Evolutionary conservation across 352 stramenopile genomes (phyloP), one percentile per base, ranked within the genome.

Genomic region (Globisporangium canariense): DNA sequence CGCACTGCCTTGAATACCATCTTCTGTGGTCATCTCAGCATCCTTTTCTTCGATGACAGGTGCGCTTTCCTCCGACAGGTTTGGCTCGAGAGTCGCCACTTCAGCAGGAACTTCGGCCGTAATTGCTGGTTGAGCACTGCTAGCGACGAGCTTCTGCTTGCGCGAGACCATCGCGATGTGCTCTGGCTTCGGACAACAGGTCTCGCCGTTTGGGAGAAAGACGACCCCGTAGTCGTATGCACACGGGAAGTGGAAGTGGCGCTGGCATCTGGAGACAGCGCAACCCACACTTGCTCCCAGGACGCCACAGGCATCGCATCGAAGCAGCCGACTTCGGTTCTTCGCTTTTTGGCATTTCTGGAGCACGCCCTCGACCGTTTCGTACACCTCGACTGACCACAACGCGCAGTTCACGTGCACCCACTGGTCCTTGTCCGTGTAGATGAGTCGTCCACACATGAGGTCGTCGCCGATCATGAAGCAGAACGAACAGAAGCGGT

Each of bases 191-290:
- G 83, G 75, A 60, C 86, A 94, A 38, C 80, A 91, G 6, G 83
- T 91, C 56, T 91, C 83, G 10, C 83, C 75, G 10, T 76, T 90
- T 1, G 78, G 76, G 43, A 93, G 67, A 51, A 94, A 94, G 0
- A 80, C 73, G 10, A 91, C 79, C 4, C 80, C 80, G 49, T 79
- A 69, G 57, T 92, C 90, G 18, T 94, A 76, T 18, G 93, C 93
- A 59, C 96, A 98, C 1, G 86, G 81, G 62, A 98, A 98, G 70
- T 99, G 96, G 56, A 93, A 99, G 65, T 97, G 97, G 40, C 76
- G 79, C 41, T 78, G 79, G 51, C 96, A 98, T 7, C 91, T 88
- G 7, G 77, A 73, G 34, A 93, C 87, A 11, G 72, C 77, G 64
- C 96, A 99, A 9, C 95, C 95, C 14, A 98, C 74, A 4, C 91